phyloP scores from a whole-genome alignment of 371 early-diverging fungal genomes.

The Mortierella sp. region DNA sequence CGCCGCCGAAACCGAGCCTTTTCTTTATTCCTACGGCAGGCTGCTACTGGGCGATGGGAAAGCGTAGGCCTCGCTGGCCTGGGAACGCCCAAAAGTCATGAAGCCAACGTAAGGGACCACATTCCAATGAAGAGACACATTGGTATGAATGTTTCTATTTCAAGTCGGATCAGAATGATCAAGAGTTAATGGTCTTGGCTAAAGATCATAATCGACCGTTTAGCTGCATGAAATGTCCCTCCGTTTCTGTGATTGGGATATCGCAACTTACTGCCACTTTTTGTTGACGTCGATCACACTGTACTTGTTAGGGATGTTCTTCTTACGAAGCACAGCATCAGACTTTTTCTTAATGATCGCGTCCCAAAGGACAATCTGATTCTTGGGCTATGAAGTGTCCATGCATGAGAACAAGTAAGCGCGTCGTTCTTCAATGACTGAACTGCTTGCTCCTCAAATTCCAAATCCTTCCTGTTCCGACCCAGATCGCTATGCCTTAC shows the following conservation, averaged over 20 bases:
- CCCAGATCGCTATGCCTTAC: constrained; percentile 45
- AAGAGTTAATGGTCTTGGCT: background rate
- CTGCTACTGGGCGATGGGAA: constrained; percentile 53
- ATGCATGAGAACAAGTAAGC: background rate
- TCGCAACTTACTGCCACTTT: constrained; percentile 69
- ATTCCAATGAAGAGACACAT: constrained; percentile 88
- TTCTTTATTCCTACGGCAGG: constrained; percentile 25
- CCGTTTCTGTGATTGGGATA: too few species aligned
- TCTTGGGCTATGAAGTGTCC: constrained; percentile 55
- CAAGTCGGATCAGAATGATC: background rate
- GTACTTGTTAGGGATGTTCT: constrained; percentile 79
- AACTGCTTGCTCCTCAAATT: constrained; percentile 11
- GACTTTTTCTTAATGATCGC: constrained; percentile 80
- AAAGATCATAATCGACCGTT: too few species aligned
- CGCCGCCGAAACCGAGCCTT: background rate
- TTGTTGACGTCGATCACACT: constrained; percentile 72
- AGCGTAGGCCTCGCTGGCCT: constrained; percentile 34
- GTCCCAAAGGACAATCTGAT: constrained; percentile 94
- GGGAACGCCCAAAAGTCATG: constrained; percentile 65
- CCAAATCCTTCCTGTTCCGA: background rate
- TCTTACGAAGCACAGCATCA: constrained; percentile 70
- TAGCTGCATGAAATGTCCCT: too few species aligned
- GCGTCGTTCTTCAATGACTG: background rate
- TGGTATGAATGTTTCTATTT: constrained; percentile 65
- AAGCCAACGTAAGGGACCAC: constrained; percentile 89